Evolutionary conservation across 2,329 filamentous ascomycete species (phyloP).

Genomic region (Penicillium sp.): DNA sequence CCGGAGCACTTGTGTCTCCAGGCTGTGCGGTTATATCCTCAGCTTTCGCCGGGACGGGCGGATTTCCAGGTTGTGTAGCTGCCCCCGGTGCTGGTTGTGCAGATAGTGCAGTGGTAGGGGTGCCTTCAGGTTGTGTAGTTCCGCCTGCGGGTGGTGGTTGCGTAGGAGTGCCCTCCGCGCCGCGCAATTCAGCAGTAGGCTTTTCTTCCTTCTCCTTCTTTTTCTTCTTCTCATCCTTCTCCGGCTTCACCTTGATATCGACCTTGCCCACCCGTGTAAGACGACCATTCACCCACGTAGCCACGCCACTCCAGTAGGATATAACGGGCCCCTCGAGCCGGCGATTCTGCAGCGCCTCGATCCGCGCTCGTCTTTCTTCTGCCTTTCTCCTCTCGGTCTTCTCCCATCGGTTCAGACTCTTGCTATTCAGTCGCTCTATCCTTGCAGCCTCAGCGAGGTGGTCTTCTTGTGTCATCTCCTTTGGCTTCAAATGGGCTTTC

Average conservation of each 20-base stretch:
- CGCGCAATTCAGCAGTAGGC: slow-evolving; percentile 24
- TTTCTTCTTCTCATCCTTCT: slow-evolving; percentile 52
- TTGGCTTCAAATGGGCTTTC: slow-evolving; percentile 75
- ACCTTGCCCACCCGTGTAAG: slow-evolving; percentile 71
- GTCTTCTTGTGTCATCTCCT: slow-evolving; percentile 84
- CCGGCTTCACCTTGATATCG: slow-evolving; percentile 47
- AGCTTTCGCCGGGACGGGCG: slow-evolving; percentile 4
- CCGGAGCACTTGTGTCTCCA: background rate
- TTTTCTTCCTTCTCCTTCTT: slow-evolving; percentile 39
- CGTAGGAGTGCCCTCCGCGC: slow-evolving; percentile 6
- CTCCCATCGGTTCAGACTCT: slow-evolving; percentile 92
- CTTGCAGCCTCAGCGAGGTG: slow-evolving; percentile 79
- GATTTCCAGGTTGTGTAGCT: background rate
- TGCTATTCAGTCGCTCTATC: slow-evolving; percentile 84
- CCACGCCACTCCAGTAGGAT: slow-evolving; percentile 91
- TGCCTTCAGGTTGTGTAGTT: slow-evolving; percentile 3
- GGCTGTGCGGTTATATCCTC: background rate
- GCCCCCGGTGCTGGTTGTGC: background rate
- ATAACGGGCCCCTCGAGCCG: slow-evolving; percentile 87
- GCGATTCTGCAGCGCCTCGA: slow-evolving; percentile 85
- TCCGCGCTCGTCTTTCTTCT: slow-evolving; percentile 77
- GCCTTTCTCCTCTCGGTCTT: slow-evolving; percentile 87
- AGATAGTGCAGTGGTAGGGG: background rate
- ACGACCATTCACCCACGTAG: slow-evolving; percentile 77
- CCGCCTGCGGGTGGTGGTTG: background rate